Conservation (phyloP, 768 basidiomycete species). For the Mycena haematopus region DNA sequence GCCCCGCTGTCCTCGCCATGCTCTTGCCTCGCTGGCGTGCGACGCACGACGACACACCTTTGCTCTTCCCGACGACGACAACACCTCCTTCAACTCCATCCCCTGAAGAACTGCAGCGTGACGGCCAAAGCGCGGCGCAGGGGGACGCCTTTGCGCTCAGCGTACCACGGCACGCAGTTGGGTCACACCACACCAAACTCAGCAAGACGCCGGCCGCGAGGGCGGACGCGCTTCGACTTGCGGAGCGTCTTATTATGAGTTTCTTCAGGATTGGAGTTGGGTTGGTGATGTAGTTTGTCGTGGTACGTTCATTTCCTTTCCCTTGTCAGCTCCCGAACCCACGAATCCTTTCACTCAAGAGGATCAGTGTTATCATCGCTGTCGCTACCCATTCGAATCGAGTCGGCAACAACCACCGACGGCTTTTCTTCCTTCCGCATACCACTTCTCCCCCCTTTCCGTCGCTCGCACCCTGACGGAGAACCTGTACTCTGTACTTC, state of each 20-base stretch:
- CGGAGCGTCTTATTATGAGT: slow-evolving; percentile 1
- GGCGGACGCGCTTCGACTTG: not conserved
- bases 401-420: too few species aligned
- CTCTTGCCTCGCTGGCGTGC: too few species aligned
- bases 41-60: too few species aligned
- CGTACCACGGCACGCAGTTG: slow-evolving; percentile 8
- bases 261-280: not conserved
- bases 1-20: too few species aligned
- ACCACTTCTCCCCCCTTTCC: too few species aligned
- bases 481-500: too few species aligned
- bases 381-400: too few species aligned
- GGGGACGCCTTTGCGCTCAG: not conserved
- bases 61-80: too few species aligned
- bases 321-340: not conserved
- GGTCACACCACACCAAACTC: not conserved
- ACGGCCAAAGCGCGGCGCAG: not conserved
- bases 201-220: slow-evolving; percentile 4
- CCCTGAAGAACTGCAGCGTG: not conserved
- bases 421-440: too few species aligned
- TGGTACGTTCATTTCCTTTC: not conserved
- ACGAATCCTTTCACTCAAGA: too few species aligned
- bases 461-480: too few species aligned
- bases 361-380: too few species aligned
- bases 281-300: not conserved
- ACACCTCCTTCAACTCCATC: not conserved